A percentile compares a stretch with the other conserved stretches of the same genome.
phyloP scores from a whole-genome alignment of 352 stramenopile genomes.

The Globisporangium nodosum region DNA sequence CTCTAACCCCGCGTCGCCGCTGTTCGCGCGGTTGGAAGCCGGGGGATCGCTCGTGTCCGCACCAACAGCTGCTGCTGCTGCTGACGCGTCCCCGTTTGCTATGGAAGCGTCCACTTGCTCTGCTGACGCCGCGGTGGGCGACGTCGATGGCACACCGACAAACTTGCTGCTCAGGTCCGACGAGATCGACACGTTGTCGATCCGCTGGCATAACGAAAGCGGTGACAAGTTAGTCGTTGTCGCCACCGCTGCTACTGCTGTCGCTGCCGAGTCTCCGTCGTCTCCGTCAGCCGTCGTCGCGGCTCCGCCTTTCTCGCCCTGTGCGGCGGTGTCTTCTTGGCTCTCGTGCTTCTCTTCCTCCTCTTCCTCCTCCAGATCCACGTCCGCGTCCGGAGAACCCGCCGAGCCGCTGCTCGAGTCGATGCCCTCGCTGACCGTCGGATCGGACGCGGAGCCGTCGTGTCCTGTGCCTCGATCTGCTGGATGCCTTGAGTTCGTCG shows the following conservation, averaged over 20 bases:
- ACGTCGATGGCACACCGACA: background rate
- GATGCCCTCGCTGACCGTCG: background rate
- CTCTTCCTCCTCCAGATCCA: conserved; percentile 12
- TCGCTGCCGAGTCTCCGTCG: background rate
- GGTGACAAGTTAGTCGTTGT: conserved; percentile 29
- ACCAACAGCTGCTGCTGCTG: no score
- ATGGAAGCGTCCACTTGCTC: background rate
- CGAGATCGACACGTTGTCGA: conserved; percentile 76
- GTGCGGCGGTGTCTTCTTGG: background rate
- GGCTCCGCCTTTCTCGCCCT: background rate
- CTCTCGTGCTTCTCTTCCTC: background rate
- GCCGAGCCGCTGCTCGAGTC: background rate
- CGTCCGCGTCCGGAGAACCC: background rate
- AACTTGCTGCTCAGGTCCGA: conserved; percentile 12
- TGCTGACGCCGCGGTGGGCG: background rate
- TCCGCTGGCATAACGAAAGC: conserved; percentile 66
- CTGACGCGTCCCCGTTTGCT: no score
- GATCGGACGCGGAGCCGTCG: background rate
- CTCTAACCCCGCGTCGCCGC: conserved; percentile 2
- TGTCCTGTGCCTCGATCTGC: background rate
- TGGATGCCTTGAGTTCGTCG: background rate
- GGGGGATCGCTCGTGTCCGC: no score
- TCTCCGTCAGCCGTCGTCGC: background rate
- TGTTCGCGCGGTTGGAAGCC: background rate
- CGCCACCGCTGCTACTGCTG: background rate